These are phyloP conservation scores for Suillus brevipes DNA, from an alignment of 768 basidiomycete genomes.

Conservation along the genomic window DNA sequence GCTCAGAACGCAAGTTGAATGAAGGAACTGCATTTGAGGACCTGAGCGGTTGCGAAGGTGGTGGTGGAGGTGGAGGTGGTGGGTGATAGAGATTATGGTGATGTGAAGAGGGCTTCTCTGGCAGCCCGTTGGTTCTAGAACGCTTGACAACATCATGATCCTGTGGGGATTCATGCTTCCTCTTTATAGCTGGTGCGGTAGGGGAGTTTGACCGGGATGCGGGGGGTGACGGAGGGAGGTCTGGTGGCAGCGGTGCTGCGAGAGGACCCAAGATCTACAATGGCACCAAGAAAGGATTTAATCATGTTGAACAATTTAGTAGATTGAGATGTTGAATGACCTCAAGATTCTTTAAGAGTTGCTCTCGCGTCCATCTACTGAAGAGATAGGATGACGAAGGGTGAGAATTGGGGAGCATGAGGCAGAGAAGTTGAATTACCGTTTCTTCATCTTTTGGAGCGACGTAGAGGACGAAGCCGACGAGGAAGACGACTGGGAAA, in stretches of 20 bases:
- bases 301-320: constrained; percentile 8
- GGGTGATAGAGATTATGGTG: constrained; percentile 29
- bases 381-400: constrained; percentile 28
- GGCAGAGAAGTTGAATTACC: constrained; percentile 26
- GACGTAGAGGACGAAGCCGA: constrained; percentile 27
- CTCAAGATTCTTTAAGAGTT: constrained; percentile 42
- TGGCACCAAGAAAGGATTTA: constrained; percentile 1
- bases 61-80: constrained; percentile 27
- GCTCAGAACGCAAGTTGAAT: constrained; percentile 38
- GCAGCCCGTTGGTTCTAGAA: constrained; percentile 27
- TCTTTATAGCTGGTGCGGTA: constrained; percentile 36
- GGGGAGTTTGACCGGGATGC: constrained; percentile 45
- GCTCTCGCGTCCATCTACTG: constrained; percentile 37
- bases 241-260: constrained; percentile 42
- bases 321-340: constrained; percentile 22
- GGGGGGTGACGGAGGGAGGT: constrained; percentile 47
- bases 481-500: constrained; percentile 26
- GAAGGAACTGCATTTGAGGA: constrained; percentile 22
- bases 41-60: constrained; percentile 20
- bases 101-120: constrained; percentile 29
- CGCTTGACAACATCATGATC: constrained; percentile 33
- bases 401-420: constrained; percentile 12
- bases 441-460: constrained; percentile 31
- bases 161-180: constrained; percentile 34
- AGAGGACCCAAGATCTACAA: constrained; percentile 43